Evolutionary conservation across 306 rosid species (phyloP).

Genomic region (Astragalus membranaceus): DNA sequence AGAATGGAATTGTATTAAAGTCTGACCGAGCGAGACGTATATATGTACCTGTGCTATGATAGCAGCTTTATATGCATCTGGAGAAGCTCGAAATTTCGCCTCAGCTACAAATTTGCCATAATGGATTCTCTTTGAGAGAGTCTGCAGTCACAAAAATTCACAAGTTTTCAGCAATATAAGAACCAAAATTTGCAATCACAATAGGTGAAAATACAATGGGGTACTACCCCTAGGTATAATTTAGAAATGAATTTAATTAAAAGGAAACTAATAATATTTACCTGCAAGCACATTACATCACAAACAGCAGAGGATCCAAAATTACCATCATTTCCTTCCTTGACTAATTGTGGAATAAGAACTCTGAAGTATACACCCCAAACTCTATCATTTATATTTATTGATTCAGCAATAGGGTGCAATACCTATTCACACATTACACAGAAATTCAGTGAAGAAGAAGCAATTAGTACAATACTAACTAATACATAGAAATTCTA

Average conservation of each 20-base stretch:
- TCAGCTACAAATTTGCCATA: constrained; percentile 93
- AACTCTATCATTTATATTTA: constrained; percentile 68
- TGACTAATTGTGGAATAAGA: constrained; percentile 67
- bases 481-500: neutral
- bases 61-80: constrained; percentile 60
- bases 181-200: neutral
- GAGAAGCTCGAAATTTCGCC: constrained; percentile 65
- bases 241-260: neutral
- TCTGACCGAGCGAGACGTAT: no score
- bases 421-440: constrained; percentile 56
- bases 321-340: constrained; percentile 87
- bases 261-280: constrained; percentile 21
- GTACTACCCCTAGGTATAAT: neutral
- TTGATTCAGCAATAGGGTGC: constrained; percentile 63
- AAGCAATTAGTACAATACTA: constrained; percentile 5
- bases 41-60: constrained; percentile 81
- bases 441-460: constrained; percentile 1
- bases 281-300: constrained; percentile 93
- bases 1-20: neutral
- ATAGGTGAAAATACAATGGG: neutral
- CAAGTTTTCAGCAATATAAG: neutral
- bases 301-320: constrained; percentile 83
- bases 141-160: constrained; percentile 36
- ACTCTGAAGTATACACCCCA: constrained; percentile 83
- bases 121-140: constrained; percentile 88